Conservation (phyloP, 31 red algal species). For the Endocladia muricata region DNA sequence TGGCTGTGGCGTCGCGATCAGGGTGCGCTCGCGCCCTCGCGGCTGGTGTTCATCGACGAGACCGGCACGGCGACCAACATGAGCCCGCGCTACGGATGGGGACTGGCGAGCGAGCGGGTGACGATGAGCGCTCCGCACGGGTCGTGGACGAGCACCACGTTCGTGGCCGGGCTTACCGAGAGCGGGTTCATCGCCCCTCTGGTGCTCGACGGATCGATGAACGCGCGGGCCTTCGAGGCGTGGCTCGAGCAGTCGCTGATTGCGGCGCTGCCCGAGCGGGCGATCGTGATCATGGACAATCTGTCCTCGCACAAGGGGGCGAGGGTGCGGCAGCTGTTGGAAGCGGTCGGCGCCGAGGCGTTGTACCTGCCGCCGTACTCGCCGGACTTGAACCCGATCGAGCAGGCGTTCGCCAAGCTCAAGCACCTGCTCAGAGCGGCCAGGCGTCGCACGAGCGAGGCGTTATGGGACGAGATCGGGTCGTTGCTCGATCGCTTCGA, state of each 20-base stretch:
- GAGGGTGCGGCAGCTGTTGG: neutral
- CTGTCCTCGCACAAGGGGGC: neutral
- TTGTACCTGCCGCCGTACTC: neutral
- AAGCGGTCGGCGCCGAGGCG: neutral
- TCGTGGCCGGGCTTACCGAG: neutral
- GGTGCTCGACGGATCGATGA: neutral
- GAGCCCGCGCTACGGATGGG: too few relatives aligned
- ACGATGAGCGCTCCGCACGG: too few relatives aligned
- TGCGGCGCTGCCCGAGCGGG: neutral
- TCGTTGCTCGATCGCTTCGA: too few relatives aligned
- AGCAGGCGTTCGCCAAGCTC: neutral
- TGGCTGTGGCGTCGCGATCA: too few relatives aligned
- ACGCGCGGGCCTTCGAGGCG: neutral
- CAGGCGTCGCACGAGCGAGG: too few relatives aligned
- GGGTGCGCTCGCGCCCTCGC: too few relatives aligned
- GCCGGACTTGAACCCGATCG: neutral
- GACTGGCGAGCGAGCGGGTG: too few relatives aligned
- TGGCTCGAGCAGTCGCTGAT: neutral
- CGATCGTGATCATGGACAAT: neutral
- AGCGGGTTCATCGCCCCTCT: neutral
- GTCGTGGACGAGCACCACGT: neutral
- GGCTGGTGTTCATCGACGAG: too few relatives aligned
- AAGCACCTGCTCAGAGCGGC: too few relatives aligned
- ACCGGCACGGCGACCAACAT: too few relatives aligned
- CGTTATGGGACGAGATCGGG: too few relatives aligned